Evolutionary conservation across 805 yeast genomes (phyloP).

Genomic region (Cyberlindnera euphorbiiphila): DNA sequence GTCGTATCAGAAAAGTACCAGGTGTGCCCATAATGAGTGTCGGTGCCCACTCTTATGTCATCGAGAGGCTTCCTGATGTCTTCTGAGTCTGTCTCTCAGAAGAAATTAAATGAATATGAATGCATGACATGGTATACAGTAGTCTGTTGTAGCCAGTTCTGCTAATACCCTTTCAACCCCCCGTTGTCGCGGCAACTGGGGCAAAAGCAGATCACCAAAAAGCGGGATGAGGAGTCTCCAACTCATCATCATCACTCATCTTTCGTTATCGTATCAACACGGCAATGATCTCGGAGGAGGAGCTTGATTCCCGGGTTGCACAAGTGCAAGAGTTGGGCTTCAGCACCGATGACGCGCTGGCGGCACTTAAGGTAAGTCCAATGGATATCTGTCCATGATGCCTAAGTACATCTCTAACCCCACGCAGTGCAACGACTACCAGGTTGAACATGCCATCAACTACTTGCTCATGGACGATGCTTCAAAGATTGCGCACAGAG

Average conservation of each 20-base stretch:
- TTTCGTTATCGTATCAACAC: background rate
- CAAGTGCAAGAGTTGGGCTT: conserved; percentile 7
- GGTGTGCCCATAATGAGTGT: conserved; percentile 97
- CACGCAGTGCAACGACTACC: conserved; percentile 13
- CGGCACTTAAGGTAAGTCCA: conserved; percentile 12
- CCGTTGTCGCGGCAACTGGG: no score
- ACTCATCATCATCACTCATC: background rate
- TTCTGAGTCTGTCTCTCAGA: conserved; percentile 43
- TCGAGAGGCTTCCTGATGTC: conserved; percentile 95
- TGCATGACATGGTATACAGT: background rate
- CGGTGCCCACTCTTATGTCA: conserved; percentile 86
- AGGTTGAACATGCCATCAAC: conserved; percentile 33
- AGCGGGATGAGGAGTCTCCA: no score
- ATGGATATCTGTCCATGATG: background rate
- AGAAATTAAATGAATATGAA: background rate
- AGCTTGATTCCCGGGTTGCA: background rate
- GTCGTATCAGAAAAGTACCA: conserved; percentile 92
- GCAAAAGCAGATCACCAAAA: no score
- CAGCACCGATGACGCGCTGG: conserved; percentile 2
- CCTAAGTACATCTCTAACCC: background rate
- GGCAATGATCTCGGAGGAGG: conserved; percentile 2
- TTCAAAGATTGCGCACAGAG: conserved; percentile 10
- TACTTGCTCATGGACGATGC: conserved; percentile 31
- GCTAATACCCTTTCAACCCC: no score
- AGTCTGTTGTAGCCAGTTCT: no score